A percentile compares a stretch with the other conserved stretches of the same genome.
Conservation (phyloP, 2,329 filamentous ascomycete genomes). For the Ceratocystis papillata region DNA sequence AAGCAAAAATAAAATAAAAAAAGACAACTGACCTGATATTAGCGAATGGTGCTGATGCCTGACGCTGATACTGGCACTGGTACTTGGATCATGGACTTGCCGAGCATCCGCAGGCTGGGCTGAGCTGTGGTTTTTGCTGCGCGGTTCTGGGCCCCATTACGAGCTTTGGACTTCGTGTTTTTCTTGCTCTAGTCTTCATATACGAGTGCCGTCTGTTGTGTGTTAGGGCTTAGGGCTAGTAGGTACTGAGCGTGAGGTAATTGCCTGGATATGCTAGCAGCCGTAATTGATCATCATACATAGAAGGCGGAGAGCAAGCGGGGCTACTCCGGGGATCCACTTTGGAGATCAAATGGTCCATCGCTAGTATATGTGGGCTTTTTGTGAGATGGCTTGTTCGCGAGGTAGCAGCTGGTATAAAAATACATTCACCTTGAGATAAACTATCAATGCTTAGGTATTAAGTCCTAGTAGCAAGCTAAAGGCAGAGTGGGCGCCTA, state of each 20-base stretch:
- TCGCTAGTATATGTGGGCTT: neutral
- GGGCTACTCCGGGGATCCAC: neutral
- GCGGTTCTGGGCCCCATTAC: neutral
- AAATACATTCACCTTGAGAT: neutral
- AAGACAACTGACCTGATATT: constrained; percentile 1
- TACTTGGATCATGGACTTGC: neutral
- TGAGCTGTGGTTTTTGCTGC: neutral
- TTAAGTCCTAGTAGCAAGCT: neutral
- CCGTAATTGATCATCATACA: neutral
- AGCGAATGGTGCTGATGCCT: neutral
- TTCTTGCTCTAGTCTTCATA: neutral
- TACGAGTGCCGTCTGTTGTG: neutral
- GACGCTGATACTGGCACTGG: neutral
- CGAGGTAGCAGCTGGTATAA: neutral
- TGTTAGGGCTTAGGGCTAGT: neutral
- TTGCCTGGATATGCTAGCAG: neutral
- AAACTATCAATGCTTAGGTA: neutral
- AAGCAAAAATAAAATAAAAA: neutral
- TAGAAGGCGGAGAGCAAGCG: neutral
- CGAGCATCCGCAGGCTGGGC: neutral
- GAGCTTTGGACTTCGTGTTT: neutral
- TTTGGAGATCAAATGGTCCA: neutral
- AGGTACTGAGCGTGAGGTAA: neutral
- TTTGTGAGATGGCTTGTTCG: neutral
- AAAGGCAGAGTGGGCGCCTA: neutral